Evolutionary conservation across 1,139 yeast species (phyloP).

Genomic region (Wickerhamomyces sp.): DNA sequence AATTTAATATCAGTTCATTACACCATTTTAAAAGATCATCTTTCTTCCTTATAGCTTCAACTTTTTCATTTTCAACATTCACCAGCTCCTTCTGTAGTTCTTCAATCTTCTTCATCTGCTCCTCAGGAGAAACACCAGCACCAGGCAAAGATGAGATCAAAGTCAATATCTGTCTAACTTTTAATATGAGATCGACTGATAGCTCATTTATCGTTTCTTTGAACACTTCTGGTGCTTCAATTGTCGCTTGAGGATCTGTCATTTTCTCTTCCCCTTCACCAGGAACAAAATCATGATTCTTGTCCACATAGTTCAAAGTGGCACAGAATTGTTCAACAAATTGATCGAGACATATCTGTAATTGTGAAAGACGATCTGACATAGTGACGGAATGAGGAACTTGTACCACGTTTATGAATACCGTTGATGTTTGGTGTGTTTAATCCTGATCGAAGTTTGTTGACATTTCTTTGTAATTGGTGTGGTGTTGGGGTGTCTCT

Average conservation of each 20-base stretch:
- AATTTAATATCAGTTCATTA: constrained; percentile 51
- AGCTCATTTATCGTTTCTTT: constrained; percentile 62
- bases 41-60: constrained; percentile 56
- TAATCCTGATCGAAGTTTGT: not conserved
- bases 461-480: not conserved
- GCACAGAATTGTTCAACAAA: constrained; percentile 90
- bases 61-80: constrained; percentile 55
- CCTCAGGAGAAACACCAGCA: constrained; percentile 75
- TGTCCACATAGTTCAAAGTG: constrained; percentile 79
- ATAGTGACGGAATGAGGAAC: constrained; percentile 24
- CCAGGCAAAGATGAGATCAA: constrained; percentile 91
- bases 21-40: constrained; percentile 61
- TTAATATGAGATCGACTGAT: constrained; percentile 77
- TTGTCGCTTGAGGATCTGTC: constrained; percentile 42
- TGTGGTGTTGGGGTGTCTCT: too few species aligned
- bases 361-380: constrained; percentile 88
- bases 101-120: constrained; percentile 62
- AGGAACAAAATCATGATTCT: constrained; percentile 57
- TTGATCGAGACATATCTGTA: constrained; percentile 89
- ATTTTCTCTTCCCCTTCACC: constrained; percentile 45
- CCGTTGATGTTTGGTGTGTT: not conserved
- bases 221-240: constrained; percentile 33
- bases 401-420: not conserved
- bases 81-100: constrained; percentile 61
- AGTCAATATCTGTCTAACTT: constrained; percentile 80